phyloP scores from a whole-genome alignment of 106 monocot genomes.

The Agapanthus africanus region DNA sequence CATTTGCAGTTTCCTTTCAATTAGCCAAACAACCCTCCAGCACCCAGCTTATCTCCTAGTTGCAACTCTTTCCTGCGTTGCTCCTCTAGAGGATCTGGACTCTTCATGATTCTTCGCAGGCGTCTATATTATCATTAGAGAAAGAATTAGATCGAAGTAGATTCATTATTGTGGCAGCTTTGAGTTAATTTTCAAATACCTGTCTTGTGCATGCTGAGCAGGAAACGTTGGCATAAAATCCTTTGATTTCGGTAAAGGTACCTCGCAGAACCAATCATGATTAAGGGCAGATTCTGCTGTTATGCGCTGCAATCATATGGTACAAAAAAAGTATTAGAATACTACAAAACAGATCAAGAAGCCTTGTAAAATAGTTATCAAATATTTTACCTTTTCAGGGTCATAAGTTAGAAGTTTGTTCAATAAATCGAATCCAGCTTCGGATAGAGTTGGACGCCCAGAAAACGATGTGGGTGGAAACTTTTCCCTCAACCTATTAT shows the following conservation, averaged over 20 bases:
- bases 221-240: constrained; percentile 89
- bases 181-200: constrained; percentile 7
- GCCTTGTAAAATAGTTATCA: background rate
- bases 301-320: constrained; percentile 37
- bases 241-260: constrained; percentile 75
- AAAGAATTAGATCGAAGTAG: background rate
- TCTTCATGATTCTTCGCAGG: constrained; percentile 64
- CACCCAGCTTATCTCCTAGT: constrained; percentile 31
- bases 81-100: constrained; percentile 72
- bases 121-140: constrained; percentile 15
- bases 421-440: constrained; percentile 70
- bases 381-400: constrained; percentile 62
- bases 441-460: constrained; percentile 55
- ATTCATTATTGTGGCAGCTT: background rate
- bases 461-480: constrained; percentile 60
- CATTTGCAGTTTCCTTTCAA: background rate
- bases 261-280: constrained; percentile 66
- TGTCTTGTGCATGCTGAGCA: constrained; percentile 54
- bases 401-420: constrained; percentile 73
- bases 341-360: background rate
- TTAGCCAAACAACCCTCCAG: constrained; percentile 48
- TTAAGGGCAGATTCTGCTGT: constrained; percentile 66
- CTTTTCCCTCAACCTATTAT: constrained; percentile 50
- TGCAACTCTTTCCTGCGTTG: constrained; percentile 44
- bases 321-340: background rate